Evolutionary conservation across 2,329 filamentous ascomycete species (phyloP), one percentile per base, ranked within the genome.

Genomic region (Coniochaeta sp.): DNA sequence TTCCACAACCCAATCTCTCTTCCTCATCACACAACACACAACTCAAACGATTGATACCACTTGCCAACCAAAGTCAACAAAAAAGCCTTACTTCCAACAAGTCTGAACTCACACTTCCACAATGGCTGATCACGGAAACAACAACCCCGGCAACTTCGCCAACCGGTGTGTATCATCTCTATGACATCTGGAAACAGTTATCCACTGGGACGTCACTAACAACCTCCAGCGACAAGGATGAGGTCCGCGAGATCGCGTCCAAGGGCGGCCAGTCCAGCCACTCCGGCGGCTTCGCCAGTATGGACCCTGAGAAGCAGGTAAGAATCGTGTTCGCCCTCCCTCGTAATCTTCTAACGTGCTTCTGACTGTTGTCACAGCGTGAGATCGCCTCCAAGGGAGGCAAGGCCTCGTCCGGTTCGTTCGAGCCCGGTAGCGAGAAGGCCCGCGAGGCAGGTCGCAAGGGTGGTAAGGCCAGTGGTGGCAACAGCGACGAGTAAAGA

Each of bases 361-460:
- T 9, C 66, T 43, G 19, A 72, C 38, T 64, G 70, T 72, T 60
- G 31, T 5, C 2, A 3, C 54, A 83, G 81, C 72, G 74, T 22
- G 76, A 84, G 1, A 83, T 85, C 61, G 81, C 82, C 1, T 84
- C 81, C 12, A 73, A 76, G 68, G 82, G 82, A 11, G 82, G 81
- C 5, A 72, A 83, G 58, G 77, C 79, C 0, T 83, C 81, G 0
- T 73, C 75, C 38, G 81, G 82, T 5, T 81, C 77, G 3, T 85
- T 85, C 59, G 78, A 84, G 65, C 75, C 76, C 0, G 79, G 82
- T 7, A 80, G 77, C 56, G 76, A 81, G 68, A 76, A 74, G 62
- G 81, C 81, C 1, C 76, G 72, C 56, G 81, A 83, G 68, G 81
- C 81, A 19, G 82, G 82, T 2, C 72, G 73, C 34, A 84, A 84